Base-by-base conservation (phyloP, 1,284 basidiomycete genomes). In the Cryptococcus sp. region DNA sequence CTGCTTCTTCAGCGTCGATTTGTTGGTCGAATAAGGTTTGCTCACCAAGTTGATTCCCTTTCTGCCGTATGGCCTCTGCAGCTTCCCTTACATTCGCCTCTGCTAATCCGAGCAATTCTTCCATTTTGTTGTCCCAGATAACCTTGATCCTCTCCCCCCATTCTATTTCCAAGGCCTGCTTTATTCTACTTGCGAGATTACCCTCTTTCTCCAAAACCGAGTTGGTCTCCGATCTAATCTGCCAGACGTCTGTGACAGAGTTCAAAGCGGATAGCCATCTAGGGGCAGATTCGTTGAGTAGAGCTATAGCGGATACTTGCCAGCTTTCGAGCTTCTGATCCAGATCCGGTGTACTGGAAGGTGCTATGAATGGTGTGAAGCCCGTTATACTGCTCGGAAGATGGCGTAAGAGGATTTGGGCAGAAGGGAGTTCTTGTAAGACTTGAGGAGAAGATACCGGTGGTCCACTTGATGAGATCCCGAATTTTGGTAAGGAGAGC, bases 271-370 rank as follows among this genome's bases (percentile, higher is more conserved):
- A 52, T 34, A 73, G 58, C 74, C 68, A 76, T 3, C 51, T 50
- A 0, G 70, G 70, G 3, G 69, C 57, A 4, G 69, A 55, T 5
- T 70, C 62, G 30, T 58, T 48, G 31, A 76, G 53, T 15, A 70
- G 45, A 1, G 58, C 56, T 11, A 71, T 52, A 2, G 68, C 64
- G 0, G 58, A 47, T 1, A 47, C 49, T 34, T 74, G 66, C 76
- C 76, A 78, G n/a, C 56, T 34, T 0, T 56, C 50, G 23, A 77
- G 61, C 32, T 61, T 63, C 13, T 65, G 58, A 3, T 47, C 41
- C 6, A 76, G 50, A 0, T 83, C 82, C 0, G 83, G 82, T 0
- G 84, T 80, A 13, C 84, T 82, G 7, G 86, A 81, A 57, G 87
- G 87, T 0, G 86, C 37, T 43, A 70, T 72, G 63, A 74, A 76